A percentile compares a stretch with the other conserved stretches of the same genome.
phyloP scores from a whole-genome alignment of 2,329 filamentous ascomycete species.

The Polytolypa hystricis region DNA sequence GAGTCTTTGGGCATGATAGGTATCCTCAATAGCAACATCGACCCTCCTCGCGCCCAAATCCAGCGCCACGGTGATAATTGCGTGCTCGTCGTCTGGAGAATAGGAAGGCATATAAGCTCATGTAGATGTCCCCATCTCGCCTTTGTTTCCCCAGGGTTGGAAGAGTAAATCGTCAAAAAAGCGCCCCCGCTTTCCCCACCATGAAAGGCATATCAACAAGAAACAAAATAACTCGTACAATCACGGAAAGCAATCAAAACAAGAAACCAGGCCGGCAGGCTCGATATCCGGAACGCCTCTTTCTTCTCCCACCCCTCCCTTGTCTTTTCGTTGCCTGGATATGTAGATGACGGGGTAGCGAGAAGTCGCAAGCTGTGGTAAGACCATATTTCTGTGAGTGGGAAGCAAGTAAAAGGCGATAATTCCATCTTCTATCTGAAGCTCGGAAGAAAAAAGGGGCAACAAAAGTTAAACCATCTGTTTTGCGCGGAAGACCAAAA shows the following conservation, averaged over 20 bases:
- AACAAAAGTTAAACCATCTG: constrained; percentile 6
- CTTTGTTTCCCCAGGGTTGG: constrained; percentile 13
- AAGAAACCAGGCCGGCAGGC: constrained; percentile 47
- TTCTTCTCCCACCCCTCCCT: constrained; percentile 29
- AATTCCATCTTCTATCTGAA: constrained; percentile 40
- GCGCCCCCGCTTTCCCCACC: too few relatives aligned
- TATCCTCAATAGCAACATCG: constrained; percentile 11
- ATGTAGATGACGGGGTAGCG: constrained; percentile 11
- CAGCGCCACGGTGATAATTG: background rate
- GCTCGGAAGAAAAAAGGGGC: constrained; percentile 6
- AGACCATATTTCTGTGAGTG: constrained; percentile 19
- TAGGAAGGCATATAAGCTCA: constrained; percentile 8
- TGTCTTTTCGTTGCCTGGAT: constrained; percentile 43
- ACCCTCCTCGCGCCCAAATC: constrained; percentile 3
- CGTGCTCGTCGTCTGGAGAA: background rate
- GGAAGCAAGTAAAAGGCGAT: background rate
- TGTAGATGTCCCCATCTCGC: constrained; percentile 17
- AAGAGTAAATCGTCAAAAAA: constrained; percentile 22
- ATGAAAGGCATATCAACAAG: too few relatives aligned
- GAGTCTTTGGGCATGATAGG: constrained; percentile 1
- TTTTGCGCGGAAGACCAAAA: constrained; percentile 10
- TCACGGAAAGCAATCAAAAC: constrained; percentile 33
- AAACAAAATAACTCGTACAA: too few relatives aligned
- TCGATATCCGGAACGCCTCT: constrained; percentile 75
- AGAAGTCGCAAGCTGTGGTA: constrained; percentile 45